A percentile compares a stretch with the other conserved stretches of the same genome.
Conservation (phyloP, 352 stramenopile genomes). For the Thraustochytrium sp. region DNA sequence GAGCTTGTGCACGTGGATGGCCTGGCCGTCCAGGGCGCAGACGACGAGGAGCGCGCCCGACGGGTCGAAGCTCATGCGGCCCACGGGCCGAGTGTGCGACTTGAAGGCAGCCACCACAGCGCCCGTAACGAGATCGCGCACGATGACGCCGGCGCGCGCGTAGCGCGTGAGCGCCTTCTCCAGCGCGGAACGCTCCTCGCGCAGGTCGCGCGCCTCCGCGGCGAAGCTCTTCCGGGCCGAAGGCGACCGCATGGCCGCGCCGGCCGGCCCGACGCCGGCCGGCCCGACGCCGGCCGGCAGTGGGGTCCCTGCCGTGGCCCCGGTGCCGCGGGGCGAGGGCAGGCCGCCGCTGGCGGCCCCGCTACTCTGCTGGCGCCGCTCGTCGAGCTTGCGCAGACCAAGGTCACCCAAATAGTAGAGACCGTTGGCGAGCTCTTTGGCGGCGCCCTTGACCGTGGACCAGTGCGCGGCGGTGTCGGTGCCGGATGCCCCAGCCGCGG, state of each 20-base stretch:
- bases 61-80: constrained; percentile 67
- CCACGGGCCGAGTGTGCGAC: constrained; percentile 65
- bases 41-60: constrained; percentile 67
- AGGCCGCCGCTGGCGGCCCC: neutral
- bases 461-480: neutral
- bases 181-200: neutral
- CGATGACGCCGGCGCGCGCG: constrained; percentile 60
- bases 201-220: neutral
- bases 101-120: constrained; percentile 65
- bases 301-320: neutral
- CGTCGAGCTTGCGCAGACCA: constrained; percentile 62
- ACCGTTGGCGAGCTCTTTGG: constrained; percentile 73
- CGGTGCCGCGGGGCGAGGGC: too few relatives aligned
- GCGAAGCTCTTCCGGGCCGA: neutral
- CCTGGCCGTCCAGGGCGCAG: constrained; percentile 72
- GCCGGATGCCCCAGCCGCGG: neutral
- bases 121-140: constrained; percentile 63
- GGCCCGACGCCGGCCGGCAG: too few relatives aligned
- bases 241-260: neutral
- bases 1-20: constrained; percentile 71
- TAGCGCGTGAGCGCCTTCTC: constrained; percentile 45
- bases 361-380: constrained; percentile 46
- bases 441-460: constrained; percentile 56
- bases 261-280: too few relatives aligned
- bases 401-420: constrained; percentile 73